phyloP scores from a whole-genome alignment of 352 stramenopile genomes.

The Phytopythium ostracodes region DNA sequence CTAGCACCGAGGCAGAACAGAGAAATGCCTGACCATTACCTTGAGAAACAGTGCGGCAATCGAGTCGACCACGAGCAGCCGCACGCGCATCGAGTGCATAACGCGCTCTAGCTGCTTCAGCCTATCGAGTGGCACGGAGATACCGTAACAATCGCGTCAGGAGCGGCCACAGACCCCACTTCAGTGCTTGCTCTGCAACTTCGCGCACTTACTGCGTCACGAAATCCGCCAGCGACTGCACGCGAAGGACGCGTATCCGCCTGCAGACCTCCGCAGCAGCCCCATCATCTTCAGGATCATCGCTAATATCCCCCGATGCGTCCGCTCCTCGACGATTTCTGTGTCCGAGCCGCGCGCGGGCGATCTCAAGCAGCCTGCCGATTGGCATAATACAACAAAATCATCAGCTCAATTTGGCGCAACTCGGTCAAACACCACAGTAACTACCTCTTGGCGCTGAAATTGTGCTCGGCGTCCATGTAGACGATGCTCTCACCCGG shows the following conservation, averaged over 20 bases:
- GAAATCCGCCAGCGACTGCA: conserved; percentile 40
- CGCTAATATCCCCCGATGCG: conserved; percentile 11
- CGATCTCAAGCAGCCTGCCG: conserved; percentile 47
- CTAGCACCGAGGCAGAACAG: too few relatives aligned
- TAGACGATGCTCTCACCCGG: conserved; percentile 51
- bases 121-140: conserved; percentile 18
- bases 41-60: conserved; percentile 56
- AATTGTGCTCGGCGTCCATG: conserved; percentile 70
- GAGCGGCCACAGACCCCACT: background rate
- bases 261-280: conserved; percentile 24
- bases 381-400: background rate
- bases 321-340: conserved; percentile 14
- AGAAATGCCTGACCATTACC: too few relatives aligned
- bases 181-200: background rate
- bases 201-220: conserved; percentile 26
- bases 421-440: background rate
- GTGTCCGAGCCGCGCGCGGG: conserved; percentile 24
- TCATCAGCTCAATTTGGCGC: too few relatives aligned
- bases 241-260: conserved; percentile 38
- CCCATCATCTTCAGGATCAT: background rate
- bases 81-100: conserved; percentile 40
- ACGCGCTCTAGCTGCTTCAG: conserved; percentile 48
- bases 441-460: conserved; percentile 59
- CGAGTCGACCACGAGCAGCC: conserved; percentile 78
- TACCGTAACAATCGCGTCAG: background rate